Evolutionary conservation across 768 basidiomycete genomes (phyloP).

Genomic region (Naganishia antarctica): DNA sequence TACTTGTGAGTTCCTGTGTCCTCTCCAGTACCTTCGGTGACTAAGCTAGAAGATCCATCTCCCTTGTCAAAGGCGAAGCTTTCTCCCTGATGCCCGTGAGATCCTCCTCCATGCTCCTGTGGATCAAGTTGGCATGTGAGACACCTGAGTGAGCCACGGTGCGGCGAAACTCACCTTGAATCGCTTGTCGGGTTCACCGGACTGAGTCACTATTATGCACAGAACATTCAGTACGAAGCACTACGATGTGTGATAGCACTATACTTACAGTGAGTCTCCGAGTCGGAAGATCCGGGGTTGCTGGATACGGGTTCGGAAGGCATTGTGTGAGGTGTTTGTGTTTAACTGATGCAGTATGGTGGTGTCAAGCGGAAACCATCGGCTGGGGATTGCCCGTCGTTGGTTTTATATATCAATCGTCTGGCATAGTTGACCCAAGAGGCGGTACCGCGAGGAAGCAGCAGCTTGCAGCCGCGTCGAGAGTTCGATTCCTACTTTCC

Average conservation of each 20-base stretch:
- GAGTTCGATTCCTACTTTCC: no score
- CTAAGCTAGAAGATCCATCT: constrained; percentile 37
- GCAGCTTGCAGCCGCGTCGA: no score
- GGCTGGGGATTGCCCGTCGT: no score
- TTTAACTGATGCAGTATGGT: not conserved
- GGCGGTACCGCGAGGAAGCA: no score
- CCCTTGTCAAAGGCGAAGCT: constrained; percentile 53
- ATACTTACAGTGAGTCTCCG: constrained; percentile 6
- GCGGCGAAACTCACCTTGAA: constrained; percentile 35
- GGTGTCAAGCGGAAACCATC: no score
- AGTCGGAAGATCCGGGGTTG: constrained; percentile 17
- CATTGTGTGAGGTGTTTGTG: constrained; percentile 2
- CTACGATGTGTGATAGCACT: no score
- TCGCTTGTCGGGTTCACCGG: constrained; percentile 42
- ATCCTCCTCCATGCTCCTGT: constrained; percentile 48
- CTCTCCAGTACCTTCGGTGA: constrained; percentile 43
- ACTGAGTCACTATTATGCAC: constrained; percentile 17
- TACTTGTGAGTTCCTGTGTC: constrained; percentile 43
- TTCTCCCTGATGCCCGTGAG: constrained; percentile 34
- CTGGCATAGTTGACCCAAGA: no score
- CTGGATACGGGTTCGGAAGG: constrained; percentile 10
- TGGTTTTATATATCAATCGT: no score
- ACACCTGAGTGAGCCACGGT: not conserved
- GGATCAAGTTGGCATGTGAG: constrained; percentile 32
- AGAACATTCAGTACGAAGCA: not conserved